Evolutionary conservation across 495 filamentous ascomycete species (phyloP), one percentile per base, ranked within the genome.

Genomic region (Aspergillus sparsus): DNA sequence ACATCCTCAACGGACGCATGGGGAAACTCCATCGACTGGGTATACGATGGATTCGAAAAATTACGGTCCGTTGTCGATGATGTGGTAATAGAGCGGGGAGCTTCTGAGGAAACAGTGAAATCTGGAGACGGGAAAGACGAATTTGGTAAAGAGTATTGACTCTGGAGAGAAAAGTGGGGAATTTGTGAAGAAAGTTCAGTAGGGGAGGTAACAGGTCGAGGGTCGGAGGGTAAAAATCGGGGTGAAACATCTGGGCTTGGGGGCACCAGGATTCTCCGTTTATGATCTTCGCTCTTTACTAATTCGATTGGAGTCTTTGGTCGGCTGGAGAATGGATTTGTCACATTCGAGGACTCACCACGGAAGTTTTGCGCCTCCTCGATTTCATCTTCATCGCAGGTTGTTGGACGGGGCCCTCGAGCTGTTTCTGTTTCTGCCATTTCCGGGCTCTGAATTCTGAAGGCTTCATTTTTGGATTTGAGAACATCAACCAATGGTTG

Each of bases 1-100:
- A 93, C 89, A 73, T 92, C 90, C 57, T 96, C 92, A 21, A 91
- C 82, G 7, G 92, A 96, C 16, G 87, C 80, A 53, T 91, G 87
- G 81, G 60, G 84, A 77, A 75, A 87, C 77, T 68, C 77, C 41
- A 70, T 82, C 21, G 84, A 84, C 41, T 87, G 85, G 57, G 92
- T 63, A 87, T 80, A 73, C 0, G 74, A 74, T 47, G 72, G 69
- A 44, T 69, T 75, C 42, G 73, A 77, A 53, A 75, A 74, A 34
- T 73, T 73, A 36, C 74, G 76, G 36, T 81, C 78, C 13, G 69
- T 73, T 50, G 75, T 75, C 7, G 74, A 73, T 31, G 83, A 42
- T 71, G 84, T 62, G 71, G 87, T 66, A 75, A 82, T 63, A 73
- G 86, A 65, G 71, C 87, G 59, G 75, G 86, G 68, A 77, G 79